Percentiles rank a stretch among this genome's conserved stretches.
phyloP scores from a whole-genome alignment of 441 rosid species.

The Pelargonium cotyledonis region DNA sequence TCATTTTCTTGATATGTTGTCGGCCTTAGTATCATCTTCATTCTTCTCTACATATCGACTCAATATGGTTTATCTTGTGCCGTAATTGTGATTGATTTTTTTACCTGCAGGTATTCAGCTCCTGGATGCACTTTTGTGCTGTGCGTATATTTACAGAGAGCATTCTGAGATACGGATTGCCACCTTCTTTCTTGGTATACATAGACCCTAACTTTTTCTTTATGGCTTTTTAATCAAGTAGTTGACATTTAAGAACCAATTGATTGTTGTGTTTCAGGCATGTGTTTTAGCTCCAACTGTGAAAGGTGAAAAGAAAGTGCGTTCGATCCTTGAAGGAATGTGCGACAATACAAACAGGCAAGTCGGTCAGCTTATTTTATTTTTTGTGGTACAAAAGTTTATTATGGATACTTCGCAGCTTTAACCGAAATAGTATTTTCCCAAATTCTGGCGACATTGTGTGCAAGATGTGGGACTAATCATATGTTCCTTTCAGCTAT shows the following conservation, averaged over 20 bases:
- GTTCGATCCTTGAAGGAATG: conserved; percentile 77
- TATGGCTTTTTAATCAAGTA: conserved; percentile 10
- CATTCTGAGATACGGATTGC: conserved; percentile 95
- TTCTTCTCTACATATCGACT: not conserved
- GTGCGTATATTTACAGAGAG: conserved; percentile 89
- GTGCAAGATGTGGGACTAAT: not conserved
- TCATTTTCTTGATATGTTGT: not conserved
- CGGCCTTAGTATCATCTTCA: not conserved
- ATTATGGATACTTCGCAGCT: not conserved
- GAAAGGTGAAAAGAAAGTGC: conserved; percentile 92
- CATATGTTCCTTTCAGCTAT: no score
- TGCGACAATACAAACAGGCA: conserved; percentile 75
- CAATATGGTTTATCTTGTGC: not conserved
- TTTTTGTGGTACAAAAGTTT: not conserved
- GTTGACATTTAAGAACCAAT: conserved; percentile 16
- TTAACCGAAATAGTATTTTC: not conserved
- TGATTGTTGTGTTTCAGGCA: conserved; percentile 47
- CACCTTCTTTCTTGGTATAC: conserved; percentile 82
- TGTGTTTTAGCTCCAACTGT: conserved; percentile 78
- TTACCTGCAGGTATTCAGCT: conserved; percentile 76
- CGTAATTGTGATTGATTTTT: not conserved
- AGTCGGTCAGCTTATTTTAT: conserved; percentile 19
- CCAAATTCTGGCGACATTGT: not conserved
- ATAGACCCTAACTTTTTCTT: conserved; percentile 7
- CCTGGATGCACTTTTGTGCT: conserved; percentile 99